Base-by-base conservation (phyloP, 768 basidiomycete genomes). In the Heimioporus sp. region DNA sequence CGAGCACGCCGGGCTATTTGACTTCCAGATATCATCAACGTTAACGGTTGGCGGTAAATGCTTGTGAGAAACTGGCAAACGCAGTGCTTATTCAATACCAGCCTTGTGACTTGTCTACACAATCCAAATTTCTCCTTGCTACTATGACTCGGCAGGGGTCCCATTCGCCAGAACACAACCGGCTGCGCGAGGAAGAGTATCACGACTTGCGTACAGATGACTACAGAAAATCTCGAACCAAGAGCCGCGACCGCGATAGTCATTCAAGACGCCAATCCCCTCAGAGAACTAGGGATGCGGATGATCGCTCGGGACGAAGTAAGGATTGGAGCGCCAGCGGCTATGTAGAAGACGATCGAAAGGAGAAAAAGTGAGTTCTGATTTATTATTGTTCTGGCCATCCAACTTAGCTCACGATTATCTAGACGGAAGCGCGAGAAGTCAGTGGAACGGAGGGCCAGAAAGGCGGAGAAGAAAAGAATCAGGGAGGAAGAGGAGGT, bases 401-500 rank as follows among this genome's bases (percentile, higher is more conserved):
- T 10, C 46, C 48, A 5, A 10, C 31, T 40, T 35, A 19, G n/a
- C 54, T 62, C 51, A 52, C 40, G 47, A 24, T 48, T 54, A 20
- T 50, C 52, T 55, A 92, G 90, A 64, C 86, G 85, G 51, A 93
- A 89, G 64, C 79, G 90, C 34, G 92, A 90, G 56, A 92, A 86
- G 64, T 91, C 89, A n/a, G 85, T 87, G 64, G 91, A 94, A 57
- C 79, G 92, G 38, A 83, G 76, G 60, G 89, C 86, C 15, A 82
- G 92, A 56, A 96, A 91, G 64, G 86, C 85, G 8, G 93, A 96
- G 63, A 97, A 94, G 76, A 87, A 82, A 64, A 80, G 87, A 32
- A 80, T 83, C 39, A 83, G 75, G 57, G 89, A 91, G 51, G 91
- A 92, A 58, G 94, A 96, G 61, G 93, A 97, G 63, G 87, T 90